Percentiles rank a stretch among this genome's conserved stretches.
These are phyloP conservation scores for Cucumis cinereus DNA, from an alignment of 306 rosid species.

Conservation along the genomic window DNA sequence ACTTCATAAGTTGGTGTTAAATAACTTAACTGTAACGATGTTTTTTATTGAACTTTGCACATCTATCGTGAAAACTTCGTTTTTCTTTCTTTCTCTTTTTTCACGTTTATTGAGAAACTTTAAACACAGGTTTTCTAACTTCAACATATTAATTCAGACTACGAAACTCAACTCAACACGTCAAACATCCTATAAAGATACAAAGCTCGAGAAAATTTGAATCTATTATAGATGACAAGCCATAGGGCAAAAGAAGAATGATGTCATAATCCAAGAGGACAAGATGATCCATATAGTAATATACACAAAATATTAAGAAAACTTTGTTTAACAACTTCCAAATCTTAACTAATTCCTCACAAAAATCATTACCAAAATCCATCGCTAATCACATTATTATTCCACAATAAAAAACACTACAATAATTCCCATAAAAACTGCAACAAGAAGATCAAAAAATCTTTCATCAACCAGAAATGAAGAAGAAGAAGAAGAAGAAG, in stretches of 20 bases:
- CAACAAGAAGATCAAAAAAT: not conserved
- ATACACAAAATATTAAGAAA: conserved; percentile 2
- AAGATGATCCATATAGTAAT: not conserved
- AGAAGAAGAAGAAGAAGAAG: conserved; percentile 20
- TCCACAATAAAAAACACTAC: conserved; percentile 16
- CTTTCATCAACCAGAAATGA: conserved; percentile 13
- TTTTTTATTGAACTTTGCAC: too few relatives aligned
- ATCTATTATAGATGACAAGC: not conserved
- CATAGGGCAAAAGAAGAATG: not conserved
- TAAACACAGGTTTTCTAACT: too few relatives aligned
- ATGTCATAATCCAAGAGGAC: not conserved
- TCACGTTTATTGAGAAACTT: too few relatives aligned
- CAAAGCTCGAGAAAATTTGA: too few relatives aligned
- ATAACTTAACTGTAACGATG: too few relatives aligned
- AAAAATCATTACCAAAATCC: not conserved
- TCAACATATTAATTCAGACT: too few relatives aligned
- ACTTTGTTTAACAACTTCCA: not conserved
- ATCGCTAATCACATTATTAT: not conserved
- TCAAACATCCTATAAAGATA: too few relatives aligned
- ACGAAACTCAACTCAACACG: too few relatives aligned
- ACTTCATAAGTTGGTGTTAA: too few relatives aligned
- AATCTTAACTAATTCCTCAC: not conserved
- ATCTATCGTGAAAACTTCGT: too few relatives aligned
- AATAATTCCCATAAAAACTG: conserved; percentile 16
- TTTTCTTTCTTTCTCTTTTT: too few relatives aligned